Base-by-base conservation (phyloP, 805 yeast species). In the Myxozyma sirexii region DNA sequence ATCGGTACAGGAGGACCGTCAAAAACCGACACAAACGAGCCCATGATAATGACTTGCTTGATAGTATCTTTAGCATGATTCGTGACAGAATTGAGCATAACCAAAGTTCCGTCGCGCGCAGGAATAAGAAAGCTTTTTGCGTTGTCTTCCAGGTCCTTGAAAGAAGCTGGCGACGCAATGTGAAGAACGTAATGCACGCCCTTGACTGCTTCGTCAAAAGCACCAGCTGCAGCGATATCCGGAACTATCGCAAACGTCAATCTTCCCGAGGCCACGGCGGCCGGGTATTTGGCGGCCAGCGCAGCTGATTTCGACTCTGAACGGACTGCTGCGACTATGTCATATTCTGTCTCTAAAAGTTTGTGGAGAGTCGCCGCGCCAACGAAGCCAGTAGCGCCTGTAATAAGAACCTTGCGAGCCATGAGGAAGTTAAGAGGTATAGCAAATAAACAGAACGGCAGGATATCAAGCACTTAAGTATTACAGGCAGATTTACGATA, bases 21-120 rank as follows among this genome's bases (percentile, higher is more conserved):
- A 26, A 72, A 55, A 41, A 83, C 72, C 0, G 88, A 82, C 17
- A 86, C 86, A 64, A 74, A 75, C 0, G 88, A 84, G 1, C 84
- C 80, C 2, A 84, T 80, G 17, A 80, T 66, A 6, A 82, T 82
- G 2, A 81, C 79, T 12, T 72, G 68, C 47, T 71, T 71, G 27
- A 81, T 75, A 37, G 76, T 73, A 1, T 76, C 75, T 46, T 70
- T 67, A 19, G 78, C 75, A 39, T 39, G 19, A 17, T 17, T 17
- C 10, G 8, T 21, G 12, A 39, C 23, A 0, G 83, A 80, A 8
- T 65, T 60, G 56, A 82, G 71, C 8, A 80, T 77, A 62, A 74
- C 74, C 42, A 69, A 63, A 24, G 83, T 80, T 27, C 84, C 84
- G 33, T 75, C 68, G 31, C 81, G 70, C 2, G 85, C 84, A 1